These are phyloP conservation scores for Botrytis medusae DNA, from an alignment of 2,329 filamentous ascomycete genomes.

Conservation along the genomic window DNA sequence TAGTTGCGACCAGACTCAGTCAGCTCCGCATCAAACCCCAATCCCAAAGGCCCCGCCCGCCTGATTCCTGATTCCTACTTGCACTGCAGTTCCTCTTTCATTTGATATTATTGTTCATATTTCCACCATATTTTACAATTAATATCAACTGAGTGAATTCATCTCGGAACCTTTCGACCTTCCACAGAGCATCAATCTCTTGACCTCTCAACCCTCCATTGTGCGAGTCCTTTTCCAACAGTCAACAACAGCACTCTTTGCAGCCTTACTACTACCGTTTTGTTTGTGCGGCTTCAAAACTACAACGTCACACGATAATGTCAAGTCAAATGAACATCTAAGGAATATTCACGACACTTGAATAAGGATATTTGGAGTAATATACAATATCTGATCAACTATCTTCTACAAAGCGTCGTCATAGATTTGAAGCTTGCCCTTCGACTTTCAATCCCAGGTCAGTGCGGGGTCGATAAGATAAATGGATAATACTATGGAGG, in stretches of 20 bases:
- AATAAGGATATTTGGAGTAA: neutral
- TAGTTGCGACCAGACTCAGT: conserved; percentile 13
- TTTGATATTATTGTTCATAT: neutral
- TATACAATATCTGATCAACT: neutral
- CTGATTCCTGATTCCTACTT: neutral
- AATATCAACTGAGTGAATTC: neutral
- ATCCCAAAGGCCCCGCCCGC: neutral
- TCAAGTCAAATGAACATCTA: neutral
- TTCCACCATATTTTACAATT: neutral
- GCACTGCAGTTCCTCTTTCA: neutral
- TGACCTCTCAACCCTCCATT: neutral
- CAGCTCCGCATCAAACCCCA: conserved; percentile 9
- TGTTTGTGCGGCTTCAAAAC: neutral
- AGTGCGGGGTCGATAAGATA: conserved; percentile 23
- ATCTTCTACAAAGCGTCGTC: neutral
- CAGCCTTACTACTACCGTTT: neutral
- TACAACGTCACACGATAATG: neutral
- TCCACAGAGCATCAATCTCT: neutral
- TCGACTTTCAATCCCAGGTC: conserved; percentile 5
- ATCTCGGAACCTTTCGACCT: neutral
- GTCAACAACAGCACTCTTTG: neutral
- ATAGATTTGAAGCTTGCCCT: neutral
- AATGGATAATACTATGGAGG: conserved; percentile 11
- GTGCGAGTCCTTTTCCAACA: neutral
- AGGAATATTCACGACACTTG: neutral